These are phyloP conservation scores for Nepenthes gracilis DNA, from an alignment of 148 eudicot species.

Conservation along the genomic window DNA sequence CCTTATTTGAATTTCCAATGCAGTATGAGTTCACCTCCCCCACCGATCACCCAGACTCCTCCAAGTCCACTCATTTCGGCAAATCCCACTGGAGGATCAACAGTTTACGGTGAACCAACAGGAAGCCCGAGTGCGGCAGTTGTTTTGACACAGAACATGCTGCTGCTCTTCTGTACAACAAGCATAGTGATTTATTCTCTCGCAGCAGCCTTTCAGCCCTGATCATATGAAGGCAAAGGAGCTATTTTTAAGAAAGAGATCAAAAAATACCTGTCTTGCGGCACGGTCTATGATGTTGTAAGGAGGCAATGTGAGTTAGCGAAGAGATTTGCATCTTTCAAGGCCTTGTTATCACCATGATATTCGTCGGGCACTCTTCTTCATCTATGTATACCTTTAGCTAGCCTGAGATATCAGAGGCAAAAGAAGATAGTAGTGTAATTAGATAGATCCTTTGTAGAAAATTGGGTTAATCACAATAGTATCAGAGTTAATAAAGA, in stretches of 20 bases:
- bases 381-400: conserved; percentile 14
- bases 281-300: conserved; percentile 14
- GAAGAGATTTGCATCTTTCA: conserved; percentile 14
- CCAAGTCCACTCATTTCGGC: conserved; percentile 15
- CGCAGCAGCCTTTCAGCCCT: conserved; percentile 15
- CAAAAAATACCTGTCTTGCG: conserved; percentile 11
- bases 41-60: conserved; percentile 21
- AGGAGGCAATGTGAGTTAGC: conserved; percentile 13
- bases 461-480: neutral
- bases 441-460: conserved; percentile 17
- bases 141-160: conserved; percentile 16
- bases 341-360: conserved; percentile 9
- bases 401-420: conserved; percentile 16
- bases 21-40: conserved; percentile 22
- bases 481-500: too few species aligned
- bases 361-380: conserved; percentile 18
- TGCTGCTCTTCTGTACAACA: conserved; percentile 29
- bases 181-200: conserved; percentile 28
- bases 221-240: conserved; percentile 7
- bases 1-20: conserved; percentile 6
- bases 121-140: conserved; percentile 58
- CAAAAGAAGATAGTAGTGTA: conserved; percentile 12
- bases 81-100: conserved; percentile 27
- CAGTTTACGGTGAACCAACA: conserved; percentile 44
- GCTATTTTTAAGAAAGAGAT: conserved; percentile 17